Percentiles rank a stretch among this genome's conserved stretches.
These are phyloP conservation scores for Sporobolomyces roseus DNA, from an alignment of 768 basidiomycete species.

Conservation along the genomic window DNA sequence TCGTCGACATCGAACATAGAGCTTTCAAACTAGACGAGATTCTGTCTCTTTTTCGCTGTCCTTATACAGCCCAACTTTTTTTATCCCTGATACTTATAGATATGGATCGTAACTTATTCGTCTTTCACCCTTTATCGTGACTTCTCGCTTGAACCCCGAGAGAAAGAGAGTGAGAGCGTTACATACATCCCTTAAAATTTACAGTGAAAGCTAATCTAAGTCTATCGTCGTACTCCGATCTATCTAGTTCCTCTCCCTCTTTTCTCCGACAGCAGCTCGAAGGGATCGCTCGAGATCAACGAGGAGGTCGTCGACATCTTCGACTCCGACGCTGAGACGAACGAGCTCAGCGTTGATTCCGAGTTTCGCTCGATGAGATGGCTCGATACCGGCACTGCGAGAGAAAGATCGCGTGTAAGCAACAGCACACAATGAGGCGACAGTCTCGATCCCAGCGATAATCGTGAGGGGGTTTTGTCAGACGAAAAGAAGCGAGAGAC, in stretches of 20 bases:
- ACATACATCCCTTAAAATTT: too few relatives aligned
- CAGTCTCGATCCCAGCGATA: too few relatives aligned
- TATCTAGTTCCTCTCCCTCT: too few relatives aligned
- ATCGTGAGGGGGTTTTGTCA: too few relatives aligned
- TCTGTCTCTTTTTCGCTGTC: neutral
- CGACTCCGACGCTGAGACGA: conserved; percentile 78
- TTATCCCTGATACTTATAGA: neutral
- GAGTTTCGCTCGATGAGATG: conserved; percentile 60
- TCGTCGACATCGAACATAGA: neutral
- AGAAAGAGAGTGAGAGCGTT: neutral
- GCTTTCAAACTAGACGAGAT: neutral
- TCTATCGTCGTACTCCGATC: too few relatives aligned
- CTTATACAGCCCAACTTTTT: conserved; percentile 1
- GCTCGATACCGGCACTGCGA: conserved; percentile 59
- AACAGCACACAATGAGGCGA: too few relatives aligned
- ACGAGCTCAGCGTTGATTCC: conserved; percentile 74
- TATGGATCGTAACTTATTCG: conserved; percentile 6
- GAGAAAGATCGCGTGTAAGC: neutral
- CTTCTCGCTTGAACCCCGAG: neutral
- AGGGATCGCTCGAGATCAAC: conserved; percentile 67
- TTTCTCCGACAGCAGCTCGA: conserved; percentile 52
- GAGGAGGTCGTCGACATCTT: conserved; percentile 78
- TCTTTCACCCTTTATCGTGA: neutral
- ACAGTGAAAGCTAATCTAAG: too few relatives aligned
- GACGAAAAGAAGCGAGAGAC: too few relatives aligned